These are phyloP conservation scores for Yueomyces sinensis DNA, from an alignment of 805 yeast genomes.

Conservation along the genomic window DNA sequence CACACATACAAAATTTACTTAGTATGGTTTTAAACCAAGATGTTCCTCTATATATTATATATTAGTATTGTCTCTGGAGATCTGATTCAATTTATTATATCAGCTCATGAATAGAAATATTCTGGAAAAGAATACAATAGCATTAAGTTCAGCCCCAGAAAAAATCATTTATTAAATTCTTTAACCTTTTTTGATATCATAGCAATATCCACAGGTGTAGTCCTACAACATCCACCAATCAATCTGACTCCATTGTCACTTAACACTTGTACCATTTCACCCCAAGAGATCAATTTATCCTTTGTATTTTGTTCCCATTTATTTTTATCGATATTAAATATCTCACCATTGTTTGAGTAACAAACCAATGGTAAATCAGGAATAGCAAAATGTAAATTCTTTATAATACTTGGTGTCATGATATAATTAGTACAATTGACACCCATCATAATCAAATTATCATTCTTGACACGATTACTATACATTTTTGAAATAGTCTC, in stretches of 20 bases:
- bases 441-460: constrained; percentile 39
- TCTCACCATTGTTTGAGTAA: constrained; percentile 71
- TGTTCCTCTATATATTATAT: no score
- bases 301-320: constrained; percentile 27
- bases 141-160: no score
- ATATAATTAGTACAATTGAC: constrained; percentile 51
- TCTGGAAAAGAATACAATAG: no score
- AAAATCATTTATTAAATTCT: no score
- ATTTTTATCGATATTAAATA: constrained; percentile 36
- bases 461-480: constrained; percentile 9
- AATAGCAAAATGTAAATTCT: constrained; percentile 7
- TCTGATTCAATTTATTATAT: no score
- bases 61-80: no score
- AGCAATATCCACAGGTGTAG: constrained; percentile 35
- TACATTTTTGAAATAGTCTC: constrained; percentile 19
- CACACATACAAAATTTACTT: no score
- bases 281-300: constrained; percentile 25
- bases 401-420: constrained; percentile 30
- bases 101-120: no score
- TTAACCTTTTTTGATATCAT: constrained; percentile 9
- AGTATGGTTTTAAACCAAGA: no score
- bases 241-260: constrained; percentile 30
- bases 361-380: constrained; percentile 32
- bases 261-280: constrained; percentile 29
- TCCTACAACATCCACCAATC: constrained; percentile 70